Evolutionary conservation across 768 basidiomycete genomes (phyloP), one percentile per base, ranked within the genome.

Genomic region (Mycena olivaceomarginata): DNA sequence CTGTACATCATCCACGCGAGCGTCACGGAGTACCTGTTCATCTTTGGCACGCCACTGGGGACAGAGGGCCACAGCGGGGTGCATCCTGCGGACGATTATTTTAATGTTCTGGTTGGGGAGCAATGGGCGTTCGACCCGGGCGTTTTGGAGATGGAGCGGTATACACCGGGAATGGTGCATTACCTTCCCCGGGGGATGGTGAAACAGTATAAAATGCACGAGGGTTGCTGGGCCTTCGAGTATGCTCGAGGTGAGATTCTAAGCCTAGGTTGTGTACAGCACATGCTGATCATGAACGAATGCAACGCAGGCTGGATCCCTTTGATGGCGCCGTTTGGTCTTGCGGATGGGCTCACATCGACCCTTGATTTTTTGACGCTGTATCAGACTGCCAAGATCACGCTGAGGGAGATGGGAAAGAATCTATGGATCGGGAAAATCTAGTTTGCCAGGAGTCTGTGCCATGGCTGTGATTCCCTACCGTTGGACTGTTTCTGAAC

Each of bases 171-270:
- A 4, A 93, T 91, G 67, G 94, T 98, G 7, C 96, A 99, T 84
- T 90, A 94, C 83, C 88, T 99, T 72, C 93, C 90, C 9, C 88
- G 98, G 46, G 97, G 97, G 2, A 90, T 91, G 5, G 93, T 93
- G 74, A 99, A 98, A 89, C 98, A 99, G 85, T 99, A 99, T 86
- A 98, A 97, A 85, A 98, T 99, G 95, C 96, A 96, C 82, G 92
- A 97, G 74, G 97, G 97, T 9, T 98, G 96, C 83, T 99, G 96
- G 83, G 98, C 98, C 6, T 86, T 99, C 77, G 98, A 99, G 85
- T 97, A 98, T 80, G 98, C 97, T 59, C 86, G 94, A 84, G 98
- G 98, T 97, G 79, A 48, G 91, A 53, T 43, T 13, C 16, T 22
- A 37, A 16, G 16, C 10, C 45, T 25, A 25, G 3, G 41, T 41